Percentiles rank a stretch among this genome's conserved stretches.
These are phyloP conservation scores for Theobroma cacao DNA, from an alignment of 345 rosid genomes.

Conservation along the genomic window DNA sequence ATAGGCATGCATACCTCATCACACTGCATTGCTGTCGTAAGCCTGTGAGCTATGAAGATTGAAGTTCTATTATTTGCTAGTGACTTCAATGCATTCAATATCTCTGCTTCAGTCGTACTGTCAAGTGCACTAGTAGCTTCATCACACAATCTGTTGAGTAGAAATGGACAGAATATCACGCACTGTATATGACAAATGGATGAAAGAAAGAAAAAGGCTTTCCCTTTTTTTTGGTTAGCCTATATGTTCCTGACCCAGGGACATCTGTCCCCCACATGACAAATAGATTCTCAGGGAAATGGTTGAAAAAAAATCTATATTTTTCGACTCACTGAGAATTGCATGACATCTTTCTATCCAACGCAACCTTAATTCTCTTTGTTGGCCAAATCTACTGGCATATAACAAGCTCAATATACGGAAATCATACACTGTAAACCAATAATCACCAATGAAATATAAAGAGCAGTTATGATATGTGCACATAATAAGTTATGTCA, in stretches of 20 bases:
- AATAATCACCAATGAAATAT: background rate
- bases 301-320: background rate
- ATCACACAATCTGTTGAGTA: conserved; percentile 80
- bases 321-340: background rate
- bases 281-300: background rate
- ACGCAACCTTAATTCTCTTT: background rate
- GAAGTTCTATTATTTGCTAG: conserved; percentile 87
- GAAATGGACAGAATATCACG: background rate
- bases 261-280: background rate
- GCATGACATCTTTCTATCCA: background rate
- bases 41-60: conserved; percentile 93
- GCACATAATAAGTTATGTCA: background rate
- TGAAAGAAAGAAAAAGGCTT: background rate
- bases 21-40: conserved; percentile 98
- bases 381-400: background rate
- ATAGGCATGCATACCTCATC: conserved; percentile 61
- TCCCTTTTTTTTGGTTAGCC: background rate
- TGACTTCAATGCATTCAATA: conserved; percentile 78
- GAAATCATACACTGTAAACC: background rate
- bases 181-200: background rate
- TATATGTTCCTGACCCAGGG: background rate
- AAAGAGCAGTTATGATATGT: background rate
- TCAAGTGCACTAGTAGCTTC: conserved; percentile 99
- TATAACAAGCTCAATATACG: conserved; percentile 3
- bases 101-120: conserved; percentile 98